Base-by-base conservation (phyloP, 2,329 filamentous ascomycete species). In the Tolypocladium sp. region DNA sequence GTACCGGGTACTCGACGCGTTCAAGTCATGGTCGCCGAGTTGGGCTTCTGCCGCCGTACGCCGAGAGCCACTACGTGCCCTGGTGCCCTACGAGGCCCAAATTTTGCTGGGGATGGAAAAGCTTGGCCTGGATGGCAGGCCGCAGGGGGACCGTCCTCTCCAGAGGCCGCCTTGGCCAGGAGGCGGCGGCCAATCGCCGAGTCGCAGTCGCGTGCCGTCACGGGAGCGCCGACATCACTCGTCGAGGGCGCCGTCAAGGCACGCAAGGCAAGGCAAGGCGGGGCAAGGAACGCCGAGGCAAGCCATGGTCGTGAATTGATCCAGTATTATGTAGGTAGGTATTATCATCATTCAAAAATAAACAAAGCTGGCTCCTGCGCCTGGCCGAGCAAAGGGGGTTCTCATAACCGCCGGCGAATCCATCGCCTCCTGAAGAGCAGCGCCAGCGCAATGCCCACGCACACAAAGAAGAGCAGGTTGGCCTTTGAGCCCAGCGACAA, bases 391-490 rank as follows among this genome's bases (percentile, higher is more conserved):
- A 56, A 51, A 4, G 20, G 27, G 53, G 33, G 37, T 56, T 38
- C 61, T 55, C 62, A 65, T 54, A 62, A 59, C 46, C 63, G 60
- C 57, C 64, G 58, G 8, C 63, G 56, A 30, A 64, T 60, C 52
- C 59, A 56, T 57, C 63, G 61, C 42, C 61, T 62, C 51, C 62
- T 62, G 15, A 62, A 56, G 30, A 65, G 57, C 25, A 65, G 60
- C 37, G 62, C 63, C 58, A 65, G 60, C 46, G 60, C 60, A 15
- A 65, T 51, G 49, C 62, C 64, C 44, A 64, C 62, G 42, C 60
- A 62, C 33, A 65, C 57, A 30, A 63, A 62, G 55, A 65, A 64
- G 57, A 65, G 46, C 12, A 63, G 56, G 38, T 65, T 58, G 13
- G 59, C 25, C 17, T 57, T 58, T 15, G 57, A 62, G 30, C 64